A percentile compares a stretch with the other conserved stretches of the same genome.
These are phyloP conservation scores for Cladophialophora psammophila DNA, from an alignment of 2,329 filamentous ascomycete genomes.

Conservation along the genomic window DNA sequence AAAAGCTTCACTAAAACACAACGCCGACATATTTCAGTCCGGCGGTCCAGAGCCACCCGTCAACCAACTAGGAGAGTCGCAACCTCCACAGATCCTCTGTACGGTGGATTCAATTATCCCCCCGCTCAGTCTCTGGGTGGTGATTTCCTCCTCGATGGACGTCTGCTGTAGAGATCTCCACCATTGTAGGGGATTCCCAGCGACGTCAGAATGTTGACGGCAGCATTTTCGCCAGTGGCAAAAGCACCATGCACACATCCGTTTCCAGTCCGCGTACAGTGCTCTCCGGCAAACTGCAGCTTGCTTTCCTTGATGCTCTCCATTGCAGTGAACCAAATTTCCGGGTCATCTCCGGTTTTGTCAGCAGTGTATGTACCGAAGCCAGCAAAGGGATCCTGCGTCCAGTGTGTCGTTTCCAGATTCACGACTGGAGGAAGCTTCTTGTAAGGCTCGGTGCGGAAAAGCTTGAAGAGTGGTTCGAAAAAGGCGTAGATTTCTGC, in stretches of 20 bases:
- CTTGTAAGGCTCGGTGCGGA: constrained; percentile 55
- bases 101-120: constrained; percentile 10
- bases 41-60: constrained; percentile 22
- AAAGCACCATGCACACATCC: constrained; percentile 57
- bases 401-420: constrained; percentile 56
- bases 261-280: constrained; percentile 51
- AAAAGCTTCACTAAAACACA: constrained; percentile 9
- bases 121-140: constrained; percentile 33
- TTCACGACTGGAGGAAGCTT: constrained; percentile 50
- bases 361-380: constrained; percentile 55
- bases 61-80: constrained; percentile 22
- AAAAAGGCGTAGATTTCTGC: constrained; percentile 52
- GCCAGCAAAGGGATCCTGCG: constrained; percentile 53
- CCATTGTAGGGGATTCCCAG: constrained; percentile 49
- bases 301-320: constrained; percentile 47
- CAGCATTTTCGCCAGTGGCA: constrained; percentile 52
- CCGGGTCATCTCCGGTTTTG: constrained; percentile 54
- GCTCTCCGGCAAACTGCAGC: constrained; percentile 54
- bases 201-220: constrained; percentile 49
- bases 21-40: constrained; percentile 35
- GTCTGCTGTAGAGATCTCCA: constrained; percentile 38
- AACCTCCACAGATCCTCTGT: constrained; percentile 22
- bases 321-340: constrained; percentile 47
- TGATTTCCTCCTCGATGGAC: constrained; percentile 29
- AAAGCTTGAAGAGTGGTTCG: constrained; percentile 54